Percentiles rank a stretch among this genome's conserved stretches.
Evolutionary conservation across 23 red algal species (phyloP).

Genomic region (Chondrus crispus): DNA sequence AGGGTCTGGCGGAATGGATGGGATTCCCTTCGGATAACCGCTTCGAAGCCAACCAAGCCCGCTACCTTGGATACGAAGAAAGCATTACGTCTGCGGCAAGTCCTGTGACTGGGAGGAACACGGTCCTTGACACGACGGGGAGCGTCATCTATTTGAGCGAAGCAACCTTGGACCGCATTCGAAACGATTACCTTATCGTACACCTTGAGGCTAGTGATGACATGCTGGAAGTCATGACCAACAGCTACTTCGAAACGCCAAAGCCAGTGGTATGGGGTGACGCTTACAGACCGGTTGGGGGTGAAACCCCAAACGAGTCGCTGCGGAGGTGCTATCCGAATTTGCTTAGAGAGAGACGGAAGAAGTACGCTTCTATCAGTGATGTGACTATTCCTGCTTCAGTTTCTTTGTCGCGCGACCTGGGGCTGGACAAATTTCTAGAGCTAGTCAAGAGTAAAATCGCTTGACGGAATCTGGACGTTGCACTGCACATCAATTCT

Average conservation of each 20-base stretch:
- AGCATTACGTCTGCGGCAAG: constrained; percentile 54
- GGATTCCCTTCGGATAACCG: constrained; percentile 82
- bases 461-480: too few species aligned
- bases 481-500: too few species aligned
- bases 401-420: constrained; percentile 37
- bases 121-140: constrained; percentile 93
- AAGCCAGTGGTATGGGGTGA: constrained; percentile 99
- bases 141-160: constrained; percentile 88
- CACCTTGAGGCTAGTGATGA: constrained; percentile 89
- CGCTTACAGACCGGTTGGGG: neutral
- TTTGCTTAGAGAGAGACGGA: constrained; percentile 67
- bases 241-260: constrained; percentile 83
- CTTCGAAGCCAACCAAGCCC: constrained; percentile 55
- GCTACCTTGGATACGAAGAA: constrained; percentile 87
- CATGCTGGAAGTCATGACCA: constrained; percentile 86
- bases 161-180: constrained; percentile 11
- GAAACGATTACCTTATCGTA: constrained; percentile 68
- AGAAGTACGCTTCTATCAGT: constrained; percentile 70
- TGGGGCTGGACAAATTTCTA: constrained; percentile 49
- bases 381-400: constrained; percentile 79
- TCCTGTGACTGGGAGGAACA: neutral
- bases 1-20: constrained; percentile 97
- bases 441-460: too few species aligned
- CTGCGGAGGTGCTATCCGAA: constrained; percentile 89
- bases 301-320: constrained; percentile 38